A percentile compares a stretch with the other conserved stretches of the same genome.
phyloP scores from a whole-genome alignment of 768 basidiomycete species.

The Chalciporus chontae region DNA sequence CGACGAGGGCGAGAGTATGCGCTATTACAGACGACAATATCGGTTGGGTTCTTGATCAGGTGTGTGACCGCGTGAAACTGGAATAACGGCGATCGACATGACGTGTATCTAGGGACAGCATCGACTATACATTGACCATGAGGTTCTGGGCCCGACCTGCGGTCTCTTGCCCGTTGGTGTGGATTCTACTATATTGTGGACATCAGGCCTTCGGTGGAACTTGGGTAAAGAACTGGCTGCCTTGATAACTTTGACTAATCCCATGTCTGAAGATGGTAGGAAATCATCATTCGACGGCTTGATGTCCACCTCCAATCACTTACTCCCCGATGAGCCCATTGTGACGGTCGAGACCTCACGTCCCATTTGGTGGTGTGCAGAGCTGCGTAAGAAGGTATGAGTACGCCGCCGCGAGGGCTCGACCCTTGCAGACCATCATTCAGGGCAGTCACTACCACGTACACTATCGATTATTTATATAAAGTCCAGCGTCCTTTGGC shows the following conservation, averaged over 20 bases:
- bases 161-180: constrained; percentile 93
- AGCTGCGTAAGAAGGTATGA: constrained; percentile 39
- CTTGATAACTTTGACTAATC: constrained; percentile 2
- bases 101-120: constrained; percentile 69
- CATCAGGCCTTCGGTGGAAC: constrained; percentile 87
- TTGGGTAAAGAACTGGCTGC: constrained; percentile 44
- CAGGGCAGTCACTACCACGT: no score
- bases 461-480: no score
- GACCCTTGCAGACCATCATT: no score
- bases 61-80: constrained; percentile 31
- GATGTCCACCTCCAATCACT: constrained; percentile 92
- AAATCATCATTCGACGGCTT: constrained; percentile 80
- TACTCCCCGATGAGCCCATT: constrained; percentile 58
- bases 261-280: constrained; percentile 42
- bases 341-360: constrained; percentile 75
- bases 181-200: constrained; percentile 71
- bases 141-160: constrained; percentile 79
- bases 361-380: constrained; percentile 90
- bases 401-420: not conserved
- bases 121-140: constrained; percentile 68
- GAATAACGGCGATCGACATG: not conserved
- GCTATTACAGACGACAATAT: constrained; percentile 88
- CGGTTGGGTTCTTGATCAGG: constrained; percentile 83
- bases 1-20: constrained; percentile 54
- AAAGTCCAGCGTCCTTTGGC: no score